Evolutionary conservation across 2,329 filamentous ascomycete species (phyloP), one percentile per base, ranked within the genome.

Genomic region (Colletotrichum sojae): DNA sequence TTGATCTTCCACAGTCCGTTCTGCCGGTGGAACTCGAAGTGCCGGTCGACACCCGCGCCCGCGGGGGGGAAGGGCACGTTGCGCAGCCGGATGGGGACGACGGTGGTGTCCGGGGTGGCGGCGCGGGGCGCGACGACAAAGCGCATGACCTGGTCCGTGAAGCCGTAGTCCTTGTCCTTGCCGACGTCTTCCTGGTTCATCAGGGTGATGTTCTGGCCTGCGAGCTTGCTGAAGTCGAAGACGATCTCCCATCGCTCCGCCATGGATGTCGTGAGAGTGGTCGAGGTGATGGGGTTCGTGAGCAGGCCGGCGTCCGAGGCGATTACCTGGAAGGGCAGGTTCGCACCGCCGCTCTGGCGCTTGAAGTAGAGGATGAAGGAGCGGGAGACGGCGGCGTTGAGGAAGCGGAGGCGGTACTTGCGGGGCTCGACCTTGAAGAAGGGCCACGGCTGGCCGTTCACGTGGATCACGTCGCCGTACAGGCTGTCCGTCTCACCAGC

Each of bases 381-480:
- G 54, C 84, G 76, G 27, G 80, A 83, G 58, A 86, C 73, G n/a
- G 83, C 80, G 12, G 83, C 82, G 75, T 89, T 83, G 27, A 88
- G 81, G 63, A 89, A 74, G 2, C 88, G 80, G 72, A 90, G 83
- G 20, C 87, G 85, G 76, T 90, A 90, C 75, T 89, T 90, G 74
- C 88, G 83, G 6, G 86, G 87, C 76, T 90, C 85, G 4, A 89
- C 87, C n/a, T 83, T 81, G 10, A 88, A 72, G 71, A 82, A 89
- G 3, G 88, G 88, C 88, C 88, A 90, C 3, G 88, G 88, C 70
- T 87, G 83, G 2, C 85, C 85, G 72, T 90, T 89, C 63, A 89
- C 87, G 52, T 89, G 83, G 58, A 89, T 87, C 2, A 87, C 77
- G 72, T 90, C 88, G 45, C 88, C 88, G 73, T 83, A 88, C n/a